These are phyloP conservation scores for Didymella pinodella DNA, from an alignment of 2,329 filamentous ascomycete species.

Conservation along the genomic window DNA sequence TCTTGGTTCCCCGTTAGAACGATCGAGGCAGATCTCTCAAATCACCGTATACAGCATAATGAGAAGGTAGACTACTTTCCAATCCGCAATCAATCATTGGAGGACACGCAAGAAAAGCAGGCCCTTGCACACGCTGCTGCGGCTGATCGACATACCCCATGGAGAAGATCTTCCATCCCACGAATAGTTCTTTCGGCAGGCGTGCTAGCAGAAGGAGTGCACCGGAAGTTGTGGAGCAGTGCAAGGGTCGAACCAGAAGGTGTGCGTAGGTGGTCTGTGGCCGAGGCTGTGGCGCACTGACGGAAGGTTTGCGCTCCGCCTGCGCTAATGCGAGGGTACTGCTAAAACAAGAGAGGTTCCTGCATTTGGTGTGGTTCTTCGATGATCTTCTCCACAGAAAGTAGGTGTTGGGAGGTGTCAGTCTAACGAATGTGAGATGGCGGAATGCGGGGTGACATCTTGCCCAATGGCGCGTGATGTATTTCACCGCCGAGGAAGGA, in stretches of 20 bases:
- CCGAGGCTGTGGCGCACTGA: constrained; percentile 11
- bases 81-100: constrained; percentile 16
- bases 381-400: constrained; percentile 11
- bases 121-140: constrained; percentile 8
- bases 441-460: constrained; percentile 18
- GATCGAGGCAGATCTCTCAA: constrained; percentile 15
- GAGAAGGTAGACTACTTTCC: constrained; percentile 3
- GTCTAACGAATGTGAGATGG: constrained; percentile 8
- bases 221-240: not conserved
- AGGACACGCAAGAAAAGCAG: not conserved
- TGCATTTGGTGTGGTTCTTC: constrained; percentile 10
- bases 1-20: constrained; percentile 9
- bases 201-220: not conserved
- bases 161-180: constrained; percentile 12
- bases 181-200: not conserved
- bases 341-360: constrained; percentile 14
- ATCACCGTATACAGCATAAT: not conserved
- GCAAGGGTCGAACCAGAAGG: constrained; percentile 1
- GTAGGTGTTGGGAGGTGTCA: constrained; percentile 8
- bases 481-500: constrained; percentile 6
- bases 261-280: constrained; percentile 1
- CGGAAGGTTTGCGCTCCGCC: constrained; percentile 12
- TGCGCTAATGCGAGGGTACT: constrained; percentile 4
- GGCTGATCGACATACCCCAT: constrained; percentile 19
- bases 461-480: constrained; percentile 17